Evolutionary conservation across 208 protist species (phyloP), one percentile per base, ranked within the genome.

Genomic region (Leishmania braziliensis): DNA sequence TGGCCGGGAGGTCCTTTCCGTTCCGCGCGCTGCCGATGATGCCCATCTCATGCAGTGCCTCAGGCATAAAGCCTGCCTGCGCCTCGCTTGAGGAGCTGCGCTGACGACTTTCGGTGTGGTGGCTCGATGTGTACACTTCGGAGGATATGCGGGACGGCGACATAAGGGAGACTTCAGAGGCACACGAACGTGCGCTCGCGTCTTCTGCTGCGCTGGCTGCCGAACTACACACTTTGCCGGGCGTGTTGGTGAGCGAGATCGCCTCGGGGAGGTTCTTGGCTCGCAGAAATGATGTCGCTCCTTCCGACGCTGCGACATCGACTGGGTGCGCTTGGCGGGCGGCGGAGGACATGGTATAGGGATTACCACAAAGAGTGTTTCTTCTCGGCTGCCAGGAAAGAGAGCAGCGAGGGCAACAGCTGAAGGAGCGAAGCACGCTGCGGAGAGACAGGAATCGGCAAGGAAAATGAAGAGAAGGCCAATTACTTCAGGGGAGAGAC

Each of bases 201-300:
- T 75, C 26, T 43, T 79, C 81, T 48, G 75, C 62, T 0, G 50
- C 33, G 39, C 78, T 86, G 12, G 29, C 83, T 5, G 79, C 83
- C 33, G 2, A 46, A n/a, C 50, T 60, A 12, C 75, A 75, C 39
- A 77, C 50, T 5, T 53, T 58, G 36, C 60, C 50, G 0, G 78
- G 78, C 0, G 76, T 87, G 66, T 65, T 71, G 53, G 26, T 51
- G 48, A 87, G 80, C 20, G 84, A 87, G 10, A 87, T 81, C 33
- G 84, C 75, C n/a, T 87, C 84, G 1, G 84, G 84, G 1, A 87
- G 79, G 48, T 36, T 74, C 26, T 87, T 86, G 78, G 26, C 2
- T 6, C 5, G 48, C 14, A n/a, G 69, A 16, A 65, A 53, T 16
- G 75, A 53, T 14, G 74, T 75, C 3, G 23, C 60, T 1, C 1